Base-by-base conservation (phyloP, 345 rosid genomes). In the Moricandia moricandioides region DNA sequence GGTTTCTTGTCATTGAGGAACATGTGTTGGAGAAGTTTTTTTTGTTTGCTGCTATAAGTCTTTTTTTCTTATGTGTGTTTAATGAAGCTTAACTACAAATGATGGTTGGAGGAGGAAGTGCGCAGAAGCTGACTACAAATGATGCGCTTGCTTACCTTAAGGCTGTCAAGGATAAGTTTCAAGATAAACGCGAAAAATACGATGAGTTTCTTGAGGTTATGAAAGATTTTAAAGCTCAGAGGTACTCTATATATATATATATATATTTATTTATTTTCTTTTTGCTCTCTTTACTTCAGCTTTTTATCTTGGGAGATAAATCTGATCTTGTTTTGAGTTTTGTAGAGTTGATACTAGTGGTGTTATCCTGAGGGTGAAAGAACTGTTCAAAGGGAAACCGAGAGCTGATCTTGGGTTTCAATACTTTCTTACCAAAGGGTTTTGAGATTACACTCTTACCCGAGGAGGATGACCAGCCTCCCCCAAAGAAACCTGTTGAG, bases 151-250 rank as follows among this genome's bases (percentile, higher is more conserved):
- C 97, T 8, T 95, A 95, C 70, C 93, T 95, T 45, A 95, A 92
- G 67, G 97, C 96, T 2, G 99, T 95, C 43, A 92, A 90, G 78
- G 97, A 90, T 62, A 87, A 86, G 34, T 89, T 89, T 83, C 97
- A 87, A 68, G 97, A 95, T 62, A 87, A 88, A 60, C 86, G 87
- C 67, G 99, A 90, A 18, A 92, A 92, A 57, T 95, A 95, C 67
- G 97, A 92, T 30, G 91, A 83, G 47, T 95, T 95, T 78, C 97
- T 95, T 72, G 97, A 95, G 77, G 97, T 95, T 60, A 95, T 95
- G 99, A 95, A 92, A 76, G 97, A 92, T 81, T 95, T 95, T 69
- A 92, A 90, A 84, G 96, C 97, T 67, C 99, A 95, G 71, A 90
- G 97, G 99, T 92, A 14, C 4, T 31, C 4, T n/a, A n/a, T n/a